Percentiles rank a stretch among this genome's conserved stretches.
Evolutionary conservation across 805 yeast genomes (phyloP).

Genomic region (Sugiyamaella chiloensis): DNA sequence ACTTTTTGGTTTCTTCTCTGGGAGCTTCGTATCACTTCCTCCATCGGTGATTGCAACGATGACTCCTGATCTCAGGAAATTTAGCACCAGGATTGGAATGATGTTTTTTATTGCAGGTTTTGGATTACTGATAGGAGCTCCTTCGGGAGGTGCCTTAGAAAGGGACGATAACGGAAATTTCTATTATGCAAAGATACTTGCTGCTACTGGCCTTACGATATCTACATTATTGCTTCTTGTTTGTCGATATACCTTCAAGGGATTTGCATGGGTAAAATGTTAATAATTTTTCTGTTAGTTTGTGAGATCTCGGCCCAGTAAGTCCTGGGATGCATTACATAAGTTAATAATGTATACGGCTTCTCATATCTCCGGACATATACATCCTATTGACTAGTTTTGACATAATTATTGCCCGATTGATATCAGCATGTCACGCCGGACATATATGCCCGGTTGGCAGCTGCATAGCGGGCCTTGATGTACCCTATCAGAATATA

Average conservation of each 20-base stretch:
- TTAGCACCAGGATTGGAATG: slow-evolving; percentile 51
- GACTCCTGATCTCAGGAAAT: slow-evolving; percentile 43
- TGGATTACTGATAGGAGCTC: slow-evolving; percentile 35
- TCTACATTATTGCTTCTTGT: background rate
- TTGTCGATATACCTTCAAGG: background rate
- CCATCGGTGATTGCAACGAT: slow-evolving; percentile 32
- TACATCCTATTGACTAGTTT: too few relatives aligned
- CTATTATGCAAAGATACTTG: slow-evolving; percentile 19
- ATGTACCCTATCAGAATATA: too few relatives aligned
- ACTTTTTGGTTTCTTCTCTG: slow-evolving; percentile 33
- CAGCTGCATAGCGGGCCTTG: too few relatives aligned
- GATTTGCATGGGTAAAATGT: background rate
- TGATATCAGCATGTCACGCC: too few relatives aligned
- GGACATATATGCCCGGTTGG: too few relatives aligned
- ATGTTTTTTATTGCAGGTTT: slow-evolving; percentile 56
- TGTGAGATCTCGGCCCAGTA: too few relatives aligned
- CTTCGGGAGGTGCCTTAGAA: slow-evolving; percentile 31
- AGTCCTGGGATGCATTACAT: too few relatives aligned
- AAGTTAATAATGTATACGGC: too few relatives aligned
- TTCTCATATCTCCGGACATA: too few relatives aligned
- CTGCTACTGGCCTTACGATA: slow-evolving; percentile 12
- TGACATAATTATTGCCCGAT: too few relatives aligned
- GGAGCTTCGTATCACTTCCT: slow-evolving; percentile 33
- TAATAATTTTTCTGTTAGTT: background rate
- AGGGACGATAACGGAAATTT: slow-evolving; percentile 17